Conservation (phyloP, 805 yeast genomes). For the Saccharomycopsis sp. region DNA sequence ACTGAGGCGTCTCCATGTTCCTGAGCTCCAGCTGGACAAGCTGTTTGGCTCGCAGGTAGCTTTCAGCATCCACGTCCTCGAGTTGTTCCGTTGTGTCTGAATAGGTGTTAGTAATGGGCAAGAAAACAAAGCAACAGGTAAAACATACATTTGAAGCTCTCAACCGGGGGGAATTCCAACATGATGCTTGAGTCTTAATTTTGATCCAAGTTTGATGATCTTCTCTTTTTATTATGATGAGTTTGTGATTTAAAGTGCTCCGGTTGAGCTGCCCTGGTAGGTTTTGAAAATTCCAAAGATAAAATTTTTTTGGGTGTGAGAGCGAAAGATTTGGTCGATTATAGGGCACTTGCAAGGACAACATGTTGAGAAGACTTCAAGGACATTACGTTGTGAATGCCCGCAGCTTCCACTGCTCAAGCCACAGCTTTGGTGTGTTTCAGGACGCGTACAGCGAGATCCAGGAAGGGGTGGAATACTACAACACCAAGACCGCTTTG, state of each 20-base stretch:
- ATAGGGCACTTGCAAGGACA: too few species aligned
- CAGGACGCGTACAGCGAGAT: constrained; percentile 20
- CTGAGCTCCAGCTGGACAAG: constrained; percentile 11
- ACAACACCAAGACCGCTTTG: constrained; percentile 27
- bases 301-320: too few species aligned
- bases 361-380: too few species aligned
- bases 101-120: background rate
- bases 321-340: too few species aligned
- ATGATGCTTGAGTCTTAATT: too few species aligned
- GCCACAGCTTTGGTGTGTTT: background rate
- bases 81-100: constrained; percentile 12
- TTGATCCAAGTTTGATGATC: too few species aligned
- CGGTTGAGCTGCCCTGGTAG: too few species aligned
- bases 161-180: background rate
- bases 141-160: background rate
- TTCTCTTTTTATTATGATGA: background rate
- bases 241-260: too few species aligned
- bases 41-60: constrained; percentile 7
- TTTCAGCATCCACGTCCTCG: constrained; percentile 4
- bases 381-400: too few species aligned
- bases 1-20: constrained; percentile 7
- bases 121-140: background rate
- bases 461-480: constrained; percentile 29
- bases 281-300: too few species aligned
- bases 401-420: background rate